These are phyloP conservation scores for Osmanthus fragrans DNA, from an alignment of 257 asterid genomes.

Conservation along the genomic window DNA sequence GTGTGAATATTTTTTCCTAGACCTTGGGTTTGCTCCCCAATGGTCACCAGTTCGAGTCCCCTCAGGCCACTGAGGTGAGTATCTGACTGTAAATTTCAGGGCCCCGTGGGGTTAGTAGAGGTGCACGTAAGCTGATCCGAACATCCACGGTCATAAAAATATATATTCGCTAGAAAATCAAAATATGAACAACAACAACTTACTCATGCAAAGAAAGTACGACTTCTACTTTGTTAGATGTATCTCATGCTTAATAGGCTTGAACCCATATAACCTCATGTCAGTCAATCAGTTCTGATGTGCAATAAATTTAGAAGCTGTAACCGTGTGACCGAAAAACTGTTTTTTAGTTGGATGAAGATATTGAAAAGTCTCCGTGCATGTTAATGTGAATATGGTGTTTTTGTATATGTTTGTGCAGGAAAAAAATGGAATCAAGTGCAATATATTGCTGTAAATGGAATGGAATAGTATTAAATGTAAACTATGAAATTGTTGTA, in stretches of 20 bases:
- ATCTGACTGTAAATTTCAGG: no score
- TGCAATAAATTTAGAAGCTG: background rate
- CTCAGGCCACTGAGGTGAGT: no score
- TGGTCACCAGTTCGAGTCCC: no score
- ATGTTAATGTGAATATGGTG: background rate
- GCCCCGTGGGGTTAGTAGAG: no score
- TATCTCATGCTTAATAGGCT: slow-evolving; percentile 8
- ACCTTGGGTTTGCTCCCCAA: no score
- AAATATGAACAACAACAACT: background rate
- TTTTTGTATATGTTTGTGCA: no score
- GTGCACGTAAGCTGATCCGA: no score
- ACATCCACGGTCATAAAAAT: no score
- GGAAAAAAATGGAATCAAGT: no score
- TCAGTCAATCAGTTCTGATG: slow-evolving; percentile 19
- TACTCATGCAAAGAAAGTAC: background rate
- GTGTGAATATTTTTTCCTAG: background rate
- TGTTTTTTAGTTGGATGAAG: slow-evolving; percentile 10
- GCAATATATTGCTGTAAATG: no score
- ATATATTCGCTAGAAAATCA: background rate
- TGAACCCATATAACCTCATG: slow-evolving; percentile 12
- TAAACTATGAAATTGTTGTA: no score
- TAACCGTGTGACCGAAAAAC: background rate
- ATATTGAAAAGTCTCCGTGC: slow-evolving; percentile 8
- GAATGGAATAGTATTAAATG: no score
- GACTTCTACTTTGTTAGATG: slow-evolving; percentile 2